Base-by-base conservation (phyloP, 371 early-diverging fungal species). In the Coemansia sp. region DNA sequence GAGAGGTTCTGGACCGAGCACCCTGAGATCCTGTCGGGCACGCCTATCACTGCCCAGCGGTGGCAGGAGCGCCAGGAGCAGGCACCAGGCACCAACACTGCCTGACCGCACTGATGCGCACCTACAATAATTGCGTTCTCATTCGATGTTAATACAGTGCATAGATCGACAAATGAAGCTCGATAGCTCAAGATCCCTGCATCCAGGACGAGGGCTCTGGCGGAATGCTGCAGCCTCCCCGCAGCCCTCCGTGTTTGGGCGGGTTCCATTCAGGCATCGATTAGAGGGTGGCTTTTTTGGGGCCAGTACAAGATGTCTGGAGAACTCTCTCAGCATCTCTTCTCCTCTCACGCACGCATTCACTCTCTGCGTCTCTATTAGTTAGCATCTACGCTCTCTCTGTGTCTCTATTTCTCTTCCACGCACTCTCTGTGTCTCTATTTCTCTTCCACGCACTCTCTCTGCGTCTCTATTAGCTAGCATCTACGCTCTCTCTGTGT, bases 1-100 rank as follows among this genome's bases (percentile, higher is more conserved):
- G 88, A 93, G 25, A 79, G 73, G 59, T 97, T 96, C 78, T 97
- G 98, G 98, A 66, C 58, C 26, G 57, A 64, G 52, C 74, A 68
- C 28, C 75, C 73, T 6, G 67, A 72, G 52, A 58, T 81, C 20
- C 65, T 80, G 16, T 12, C 53, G 4, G 71, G 51, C 26, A 65
- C 56, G 51, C 61, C 42, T 9, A 61, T 62, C 28, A 12, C 65
- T 16, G 50, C 71, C 4, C 44, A 65, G 58, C 65, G 56, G 58
- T 57, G 55, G 30, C 42, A 52, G 28, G 37, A 18, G 1, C 16
- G 20, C 11, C 48, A 48, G 48, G 48, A 48, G 48, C 48, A 48
- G 20, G 12, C 8, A 28, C 11, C 48, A n/a, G n/a, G 48, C 8
- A n/a, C 48, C 8, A 14, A 18, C 5, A 12, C 18, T 21, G 37